Evolutionary conservation across 306 rosid species (phyloP), one percentile per base, ranked within the genome.

Genomic region (Vicia villosa): DNA sequence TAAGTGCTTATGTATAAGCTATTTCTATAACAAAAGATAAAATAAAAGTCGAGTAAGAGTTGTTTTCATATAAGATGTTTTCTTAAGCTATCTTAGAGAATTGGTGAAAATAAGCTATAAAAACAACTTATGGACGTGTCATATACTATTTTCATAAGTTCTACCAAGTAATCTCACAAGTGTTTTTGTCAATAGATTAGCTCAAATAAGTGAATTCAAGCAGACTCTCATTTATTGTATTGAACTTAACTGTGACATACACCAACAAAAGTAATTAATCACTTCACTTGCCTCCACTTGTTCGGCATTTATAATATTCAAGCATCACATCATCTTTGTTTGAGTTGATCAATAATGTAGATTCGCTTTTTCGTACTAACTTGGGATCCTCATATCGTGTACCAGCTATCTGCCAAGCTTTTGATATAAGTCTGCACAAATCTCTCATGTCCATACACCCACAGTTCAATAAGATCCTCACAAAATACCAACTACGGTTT

Each of bases 341-440:
- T 54, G 72, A 72, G 67, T 56, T 77, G 68, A 58, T 45, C 56
- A 84, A 69, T 63, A 83, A 77, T n/a, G 59, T 24, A 56, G 90
- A 89, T 40, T 86, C 84, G 70, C 24, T 75, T 80, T 80, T 89
- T 81, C 83, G 85, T 22, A 74, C 81, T 49, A 92, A 78, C 76
- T 87, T 87, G 70, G 95, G 83, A 74, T 92, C 89, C 64, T 75
- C 85, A 41, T 83, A 92, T 77, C 92, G 77, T 9, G 91, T 78
- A 36, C 98, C 95, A 51, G 96, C 92, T 74, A 92, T 80, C 76
- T 85, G 87, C 98, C 98, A 92, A 46, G 96, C 95, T 79, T 72
- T 84, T 62, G 98, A 84, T 63, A 87, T 59, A 56, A 82, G 88
- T 79, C 98, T 92, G 82, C 82, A 49, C 68, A 82, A 58, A 78